Percentiles rank a stretch among this genome's conserved stretches.
These are phyloP conservation scores for Cladosporium sp. DNA, from an alignment of 2,329 filamentous ascomycete genomes.

Conservation along the genomic window DNA sequence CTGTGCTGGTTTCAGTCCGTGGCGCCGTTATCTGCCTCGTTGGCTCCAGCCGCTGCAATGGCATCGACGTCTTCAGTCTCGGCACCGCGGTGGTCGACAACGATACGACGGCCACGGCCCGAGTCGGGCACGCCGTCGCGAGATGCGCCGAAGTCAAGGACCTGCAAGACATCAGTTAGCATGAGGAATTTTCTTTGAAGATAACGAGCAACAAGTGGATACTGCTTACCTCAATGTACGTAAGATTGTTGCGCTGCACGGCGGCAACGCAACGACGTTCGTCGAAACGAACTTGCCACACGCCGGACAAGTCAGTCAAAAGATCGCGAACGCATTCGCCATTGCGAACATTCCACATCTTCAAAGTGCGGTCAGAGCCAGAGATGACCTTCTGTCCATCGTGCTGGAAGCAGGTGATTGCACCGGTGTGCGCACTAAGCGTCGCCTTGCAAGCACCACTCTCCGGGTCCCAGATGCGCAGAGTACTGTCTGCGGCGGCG, in stretches of 20 bases:
- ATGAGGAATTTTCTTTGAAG: background rate
- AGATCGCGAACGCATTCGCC: constrained; percentile 92
- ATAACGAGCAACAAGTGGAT: background rate
- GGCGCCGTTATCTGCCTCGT: background rate
- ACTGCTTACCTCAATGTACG: constrained; percentile 84
- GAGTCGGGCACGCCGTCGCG: constrained; percentile 80
- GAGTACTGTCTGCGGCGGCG: constrained; percentile 89
- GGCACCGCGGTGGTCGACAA: constrained; percentile 45
- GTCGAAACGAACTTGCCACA: constrained; percentile 99
- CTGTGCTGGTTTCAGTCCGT: background rate
- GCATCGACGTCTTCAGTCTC: constrained; percentile 38
- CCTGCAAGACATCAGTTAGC: constrained; percentile 57
- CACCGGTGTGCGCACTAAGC: constrained; percentile 89
- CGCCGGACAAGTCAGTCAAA: constrained; percentile 88
- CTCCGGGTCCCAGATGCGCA: constrained; percentile 96
- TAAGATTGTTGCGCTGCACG: constrained; percentile 87
- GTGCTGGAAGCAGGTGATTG: constrained; percentile 98
- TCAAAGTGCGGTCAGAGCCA: constrained; percentile 90
- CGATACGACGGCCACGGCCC: constrained; percentile 75
- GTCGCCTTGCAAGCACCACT: constrained; percentile 87
- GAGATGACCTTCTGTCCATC: constrained; percentile 96
- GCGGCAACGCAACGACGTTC: constrained; percentile 92
- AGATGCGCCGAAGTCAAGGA: constrained; percentile 93
- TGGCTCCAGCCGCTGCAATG: constrained; percentile 18
- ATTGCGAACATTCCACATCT: constrained; percentile 96